Evolutionary conservation across 2,329 filamentous ascomycete species (phyloP).

Genomic region (Sporothrix brasiliensis): DNA sequence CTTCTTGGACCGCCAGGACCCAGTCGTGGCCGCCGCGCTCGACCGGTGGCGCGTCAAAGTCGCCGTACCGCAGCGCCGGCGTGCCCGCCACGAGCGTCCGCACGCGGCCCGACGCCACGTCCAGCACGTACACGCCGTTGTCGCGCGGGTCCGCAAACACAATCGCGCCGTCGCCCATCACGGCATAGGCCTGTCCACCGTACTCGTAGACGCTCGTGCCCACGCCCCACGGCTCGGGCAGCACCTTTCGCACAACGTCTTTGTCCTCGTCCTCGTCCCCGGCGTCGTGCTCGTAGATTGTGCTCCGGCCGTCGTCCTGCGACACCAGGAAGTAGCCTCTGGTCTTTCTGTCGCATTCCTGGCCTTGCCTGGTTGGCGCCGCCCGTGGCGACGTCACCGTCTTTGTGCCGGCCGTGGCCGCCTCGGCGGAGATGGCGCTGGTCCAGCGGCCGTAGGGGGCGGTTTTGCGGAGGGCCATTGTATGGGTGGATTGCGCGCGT

Average conservation of each 20-base stretch:
- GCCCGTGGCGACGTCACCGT: slow-evolving; percentile 43
- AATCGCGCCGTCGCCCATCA: slow-evolving; percentile 44
- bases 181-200: slow-evolving; percentile 51
- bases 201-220: slow-evolving; percentile 56
- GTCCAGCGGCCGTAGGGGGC: slow-evolving; percentile 47
- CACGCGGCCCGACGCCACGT: slow-evolving; percentile 43
- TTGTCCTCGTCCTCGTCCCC: slow-evolving; percentile 36
- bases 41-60: slow-evolving; percentile 47
- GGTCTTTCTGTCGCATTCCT: slow-evolving; percentile 35
- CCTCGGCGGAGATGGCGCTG: slow-evolving; percentile 46
- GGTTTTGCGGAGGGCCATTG: slow-evolving; percentile 36
- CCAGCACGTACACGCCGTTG: slow-evolving; percentile 49
- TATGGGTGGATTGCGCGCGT: background rate
- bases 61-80: slow-evolving; percentile 48
- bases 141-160: slow-evolving; percentile 52
- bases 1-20: slow-evolving; percentile 58
- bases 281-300: slow-evolving; percentile 48
- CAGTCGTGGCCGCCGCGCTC: slow-evolving; percentile 39
- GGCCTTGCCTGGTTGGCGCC: slow-evolving; percentile 34
- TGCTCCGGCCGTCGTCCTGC: slow-evolving; percentile 47
- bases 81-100: slow-evolving; percentile 41
- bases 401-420: slow-evolving; percentile 44
- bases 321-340: slow-evolving; percentile 47
- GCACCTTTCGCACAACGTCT: slow-evolving; percentile 42
- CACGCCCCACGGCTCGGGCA: slow-evolving; percentile 50